These are phyloP conservation scores for Penicillium dipodomyicola DNA, from an alignment of 495 filamentous ascomycete species.

Conservation along the genomic window DNA sequence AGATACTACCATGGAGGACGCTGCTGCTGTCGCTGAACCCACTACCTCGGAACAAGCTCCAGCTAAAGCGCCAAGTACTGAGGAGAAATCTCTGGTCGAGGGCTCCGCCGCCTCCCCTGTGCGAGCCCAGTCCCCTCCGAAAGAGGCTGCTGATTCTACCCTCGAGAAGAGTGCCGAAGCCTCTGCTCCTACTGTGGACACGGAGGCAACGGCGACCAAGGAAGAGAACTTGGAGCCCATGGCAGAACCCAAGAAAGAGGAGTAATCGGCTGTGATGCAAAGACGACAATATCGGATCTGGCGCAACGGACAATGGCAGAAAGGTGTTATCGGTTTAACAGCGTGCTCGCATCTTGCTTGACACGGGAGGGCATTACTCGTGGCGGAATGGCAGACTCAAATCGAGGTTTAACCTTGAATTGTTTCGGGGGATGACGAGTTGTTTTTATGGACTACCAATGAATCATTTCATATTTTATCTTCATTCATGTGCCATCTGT, in stretches of 20 bases:
- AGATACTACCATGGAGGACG: conserved; percentile 66
- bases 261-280: conserved; percentile 22
- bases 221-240: conserved; percentile 23
- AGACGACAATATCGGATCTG: conserved; percentile 28
- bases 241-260: conserved; percentile 35
- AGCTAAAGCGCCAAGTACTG: conserved; percentile 20
- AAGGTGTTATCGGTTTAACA: conserved; percentile 42
- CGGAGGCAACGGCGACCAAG: conserved; percentile 24
- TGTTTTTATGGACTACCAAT: conserved; percentile 5
- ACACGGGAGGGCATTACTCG: conserved; percentile 21
- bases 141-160: conserved; percentile 22
- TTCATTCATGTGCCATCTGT: conserved; percentile 4
- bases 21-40: conserved; percentile 43
- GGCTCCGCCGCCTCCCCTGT: conserved; percentile 21
- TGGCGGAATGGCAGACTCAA: conserved; percentile 10
- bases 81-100: conserved; percentile 21
- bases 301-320: conserved; percentile 45
- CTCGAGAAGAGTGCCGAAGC: conserved; percentile 18
- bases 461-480: conserved; percentile 9
- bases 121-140: conserved; percentile 21
- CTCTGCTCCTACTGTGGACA: conserved; percentile 17
- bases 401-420: conserved; percentile 3
- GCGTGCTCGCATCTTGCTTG: conserved; percentile 27
- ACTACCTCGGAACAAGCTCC: conserved; percentile 25
- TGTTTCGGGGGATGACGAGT: background rate